Evolutionary conservation across 495 filamentous ascomycete genomes (phyloP).

Genomic region (Penicillium flavigenum): DNA sequence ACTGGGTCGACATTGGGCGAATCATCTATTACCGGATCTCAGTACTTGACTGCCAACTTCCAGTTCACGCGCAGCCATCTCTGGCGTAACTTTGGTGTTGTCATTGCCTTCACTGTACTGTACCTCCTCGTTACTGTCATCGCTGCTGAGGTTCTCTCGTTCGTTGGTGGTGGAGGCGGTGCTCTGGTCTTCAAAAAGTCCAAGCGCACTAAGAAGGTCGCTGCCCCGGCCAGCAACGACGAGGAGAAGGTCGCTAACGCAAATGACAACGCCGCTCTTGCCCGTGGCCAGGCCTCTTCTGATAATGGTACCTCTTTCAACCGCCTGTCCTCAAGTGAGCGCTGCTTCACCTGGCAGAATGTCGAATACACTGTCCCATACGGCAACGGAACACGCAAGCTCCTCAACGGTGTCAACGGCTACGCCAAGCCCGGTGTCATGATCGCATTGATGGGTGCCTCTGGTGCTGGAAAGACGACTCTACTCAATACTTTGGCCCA

Average conservation of each 20-base stretch:
- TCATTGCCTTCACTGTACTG: constrained; percentile 66
- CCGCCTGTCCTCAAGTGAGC: constrained; percentile 59
- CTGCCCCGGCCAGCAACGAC: constrained; percentile 44
- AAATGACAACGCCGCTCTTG: constrained; percentile 40
- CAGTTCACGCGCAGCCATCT: constrained; percentile 63
- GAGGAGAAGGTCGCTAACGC: constrained; percentile 45
- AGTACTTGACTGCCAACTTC: constrained; percentile 57
- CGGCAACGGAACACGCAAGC: constrained; percentile 63
- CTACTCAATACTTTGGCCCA: constrained; percentile 75
- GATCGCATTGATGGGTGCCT: constrained; percentile 81
- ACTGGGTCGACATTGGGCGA: constrained; percentile 51
- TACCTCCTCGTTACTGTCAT: constrained; percentile 68
- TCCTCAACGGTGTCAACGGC: constrained; percentile 71
- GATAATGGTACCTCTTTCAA: constrained; percentile 47
- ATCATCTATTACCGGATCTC: constrained; percentile 53
- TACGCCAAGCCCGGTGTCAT: constrained; percentile 80
- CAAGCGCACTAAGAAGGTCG: constrained; percentile 54
- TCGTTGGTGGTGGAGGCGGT: constrained; percentile 53
- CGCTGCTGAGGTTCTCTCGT: constrained; percentile 55
- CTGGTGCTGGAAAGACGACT: constrained; percentile 81
- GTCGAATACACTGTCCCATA: constrained; percentile 73
- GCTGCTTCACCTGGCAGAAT: constrained; percentile 73
- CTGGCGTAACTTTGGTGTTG: constrained; percentile 79
- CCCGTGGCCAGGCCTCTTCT: constrained; percentile 45
- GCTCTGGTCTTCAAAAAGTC: constrained; percentile 69